Evolutionary conservation across 2,329 filamentous ascomycete species (phyloP), one percentile per base, ranked within the genome.

Genomic region (Fusarium nisikadoi): DNA sequence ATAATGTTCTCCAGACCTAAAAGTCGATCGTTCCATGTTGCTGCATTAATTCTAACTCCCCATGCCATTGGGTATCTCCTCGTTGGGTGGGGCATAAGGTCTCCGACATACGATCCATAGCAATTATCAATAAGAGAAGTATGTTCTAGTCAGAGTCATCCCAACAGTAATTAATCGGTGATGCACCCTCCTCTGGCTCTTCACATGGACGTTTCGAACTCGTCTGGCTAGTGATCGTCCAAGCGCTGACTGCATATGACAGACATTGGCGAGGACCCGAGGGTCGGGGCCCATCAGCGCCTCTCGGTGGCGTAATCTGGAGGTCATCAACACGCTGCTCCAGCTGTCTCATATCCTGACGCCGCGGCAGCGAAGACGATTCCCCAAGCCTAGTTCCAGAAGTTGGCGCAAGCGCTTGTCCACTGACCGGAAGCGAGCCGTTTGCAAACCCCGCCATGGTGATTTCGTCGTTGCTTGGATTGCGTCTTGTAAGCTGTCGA

Each of bases 241-340:
- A 13, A 8, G 23, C 9, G 12, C 19, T 23, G 17, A 6, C 10
- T 11, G 47, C 14, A 8, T 7, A 25, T 16, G 23, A 12, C 3
- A 6, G 8, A 6, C 0, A 7, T 17, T 10, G 3, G 25, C 3
- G 9, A 36, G 6, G 8, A 3, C 5, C 6, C 4, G 9, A 4
- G 2, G 13, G 4, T 14, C 6, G 31, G 3, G 31, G 6, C 6
- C 12, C 17, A 5, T 5, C 13, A 6, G 17, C 4, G 6, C 14
- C 9, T 20, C 9, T 17, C 1, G 2, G 23, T 0, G 23, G 19
- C 8, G 12, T 5, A 2, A 36, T 16, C 13, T 27, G n/a, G 3
- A 27, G 23, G 27, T 12, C 17, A 7, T 27, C 31, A 16, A 52
- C 17, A 27, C 23, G 5, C 4, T 36, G 6, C 13, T 23, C 23